A percentile compares a stretch with the other conserved stretches of the same genome.
phyloP scores from a whole-genome alignment of 768 basidiomycete species.

The Mycena polygramma region DNA sequence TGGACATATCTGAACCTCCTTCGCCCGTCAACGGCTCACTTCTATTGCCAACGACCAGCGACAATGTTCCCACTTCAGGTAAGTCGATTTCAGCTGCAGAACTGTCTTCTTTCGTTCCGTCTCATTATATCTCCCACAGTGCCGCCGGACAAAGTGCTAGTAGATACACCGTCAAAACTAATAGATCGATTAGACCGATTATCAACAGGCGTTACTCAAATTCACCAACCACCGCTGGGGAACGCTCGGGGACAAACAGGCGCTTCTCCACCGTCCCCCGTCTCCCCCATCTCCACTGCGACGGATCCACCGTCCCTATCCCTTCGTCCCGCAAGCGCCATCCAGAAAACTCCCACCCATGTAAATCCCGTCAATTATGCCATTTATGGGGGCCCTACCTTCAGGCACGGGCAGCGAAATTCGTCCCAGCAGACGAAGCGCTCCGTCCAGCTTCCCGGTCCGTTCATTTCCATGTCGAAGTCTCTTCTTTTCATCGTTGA shows the following conservation, averaged over 20 bases:
- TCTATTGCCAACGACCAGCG: not conserved
- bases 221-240: not conserved
- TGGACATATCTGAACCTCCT: slow-evolving; percentile 20
- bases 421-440: not conserved
- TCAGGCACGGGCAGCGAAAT: not conserved
- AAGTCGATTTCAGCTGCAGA: not conserved
- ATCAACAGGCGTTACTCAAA: slow-evolving; percentile 17
- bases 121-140: not conserved
- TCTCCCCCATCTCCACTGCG: not conserved
- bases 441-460: slow-evolving; percentile 3
- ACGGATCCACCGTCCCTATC: not conserved
- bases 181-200: slow-evolving; percentile 1
- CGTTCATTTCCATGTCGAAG: not conserved
- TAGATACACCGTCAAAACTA: not conserved
- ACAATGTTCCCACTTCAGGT: not conserved
- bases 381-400: not conserved
- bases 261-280: not conserved
- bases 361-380: not conserved
- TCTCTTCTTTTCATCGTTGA: not conserved
- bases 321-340: not conserved
- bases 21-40: slow-evolving; percentile 8
- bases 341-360: not conserved
- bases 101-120: not conserved
- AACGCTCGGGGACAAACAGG: not conserved
- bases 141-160: not conserved